Evolutionary conservation across 1,284 basidiomycete genomes (phyloP).

Genomic region (Leccinum fuscescens): DNA sequence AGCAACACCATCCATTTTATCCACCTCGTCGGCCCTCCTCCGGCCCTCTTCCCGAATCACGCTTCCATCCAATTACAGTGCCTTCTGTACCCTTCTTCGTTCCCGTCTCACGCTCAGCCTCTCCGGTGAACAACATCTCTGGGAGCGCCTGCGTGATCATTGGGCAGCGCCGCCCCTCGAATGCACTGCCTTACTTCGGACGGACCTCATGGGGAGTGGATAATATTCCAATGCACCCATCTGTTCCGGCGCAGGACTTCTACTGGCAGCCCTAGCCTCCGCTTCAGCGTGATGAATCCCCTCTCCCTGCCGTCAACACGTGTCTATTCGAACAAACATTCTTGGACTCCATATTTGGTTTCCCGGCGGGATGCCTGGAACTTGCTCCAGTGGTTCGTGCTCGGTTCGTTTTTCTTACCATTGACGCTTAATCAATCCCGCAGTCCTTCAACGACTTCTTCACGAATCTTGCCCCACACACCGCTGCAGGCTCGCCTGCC

Average conservation of each 20-base stretch:
- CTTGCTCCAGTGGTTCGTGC: too few species aligned
- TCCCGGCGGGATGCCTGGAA: conserved; percentile 19
- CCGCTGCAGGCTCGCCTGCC: conserved; percentile 14
- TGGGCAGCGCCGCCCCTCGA: conserved; percentile 35
- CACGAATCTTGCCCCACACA: conserved; percentile 21
- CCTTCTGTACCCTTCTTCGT: too few species aligned
- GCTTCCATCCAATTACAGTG: too few species aligned
- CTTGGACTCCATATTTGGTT: conserved; percentile 28
- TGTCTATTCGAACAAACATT: conserved; percentile 50
- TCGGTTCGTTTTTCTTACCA: neutral
- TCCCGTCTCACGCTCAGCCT: conserved; percentile 36
- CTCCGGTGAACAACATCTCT: conserved; percentile 18
- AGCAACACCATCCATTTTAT: too few species aligned
- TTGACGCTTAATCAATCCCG: neutral
- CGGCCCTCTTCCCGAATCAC: too few species aligned
- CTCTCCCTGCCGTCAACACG: conserved; percentile 51
- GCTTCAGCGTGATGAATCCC: conserved; percentile 42
- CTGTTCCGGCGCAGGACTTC: conserved; percentile 9
- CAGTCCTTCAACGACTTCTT: conserved; percentile 29
- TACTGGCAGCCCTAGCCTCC: conserved; percentile 13
- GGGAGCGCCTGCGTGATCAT: conserved; percentile 34
- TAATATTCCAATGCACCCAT: conserved; percentile 14
- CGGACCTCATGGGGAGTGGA: conserved; percentile 28
- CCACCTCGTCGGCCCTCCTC: too few species aligned
- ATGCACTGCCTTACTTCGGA: conserved; percentile 28